A percentile compares a stretch with the other conserved stretches of the same genome.
phyloP scores from a whole-genome alignment of 2,329 filamentous ascomycete genomes.

The Cladorrhinum sp. region DNA sequence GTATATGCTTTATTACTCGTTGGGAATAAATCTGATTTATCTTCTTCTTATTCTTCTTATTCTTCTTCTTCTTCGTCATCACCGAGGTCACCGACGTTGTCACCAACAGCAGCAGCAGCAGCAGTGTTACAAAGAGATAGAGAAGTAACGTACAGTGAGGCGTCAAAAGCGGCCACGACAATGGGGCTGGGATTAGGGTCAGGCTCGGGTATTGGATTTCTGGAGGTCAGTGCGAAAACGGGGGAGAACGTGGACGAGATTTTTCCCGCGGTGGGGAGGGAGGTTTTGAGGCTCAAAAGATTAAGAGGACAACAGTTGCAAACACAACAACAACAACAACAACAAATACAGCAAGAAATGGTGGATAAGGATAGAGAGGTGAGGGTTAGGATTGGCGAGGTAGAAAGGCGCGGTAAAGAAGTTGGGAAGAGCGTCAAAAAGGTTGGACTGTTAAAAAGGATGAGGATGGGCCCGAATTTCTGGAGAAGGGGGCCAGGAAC shows the following conservation, averaged over 20 bases:
- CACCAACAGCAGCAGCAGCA: too few relatives aligned
- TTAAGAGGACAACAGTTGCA: conserved; percentile 4
- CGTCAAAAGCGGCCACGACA: conserved; percentile 25
- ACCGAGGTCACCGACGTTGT: too few relatives aligned
- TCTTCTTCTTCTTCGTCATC: too few relatives aligned
- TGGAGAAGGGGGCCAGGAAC: too few relatives aligned
- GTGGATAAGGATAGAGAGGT: not conserved
- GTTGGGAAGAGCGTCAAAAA: conserved; percentile 5
- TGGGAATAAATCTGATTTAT: conserved; percentile 32
- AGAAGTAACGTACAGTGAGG: conserved; percentile 34
- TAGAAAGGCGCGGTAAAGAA: not conserved
- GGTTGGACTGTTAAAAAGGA: conserved; percentile 21
- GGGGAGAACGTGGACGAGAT: conserved; percentile 36
- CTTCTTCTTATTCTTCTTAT: too few relatives aligned
- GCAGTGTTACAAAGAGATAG: conserved; percentile 22
- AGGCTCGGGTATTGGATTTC: conserved; percentile 20
- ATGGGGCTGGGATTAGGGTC: not conserved
- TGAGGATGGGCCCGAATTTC: not conserved
- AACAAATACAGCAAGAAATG: not conserved
- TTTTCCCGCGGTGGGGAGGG: conserved; percentile 34
- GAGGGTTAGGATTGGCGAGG: not conserved
- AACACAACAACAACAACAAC: conserved; percentile 3
- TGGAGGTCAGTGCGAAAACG: conserved; percentile 36
- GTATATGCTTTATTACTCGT: conserved; percentile 36
- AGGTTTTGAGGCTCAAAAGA: conserved; percentile 32